These are phyloP conservation scores for Candida cerambycidarum DNA, from an alignment of 805 yeast species.

Conservation along the genomic window DNA sequence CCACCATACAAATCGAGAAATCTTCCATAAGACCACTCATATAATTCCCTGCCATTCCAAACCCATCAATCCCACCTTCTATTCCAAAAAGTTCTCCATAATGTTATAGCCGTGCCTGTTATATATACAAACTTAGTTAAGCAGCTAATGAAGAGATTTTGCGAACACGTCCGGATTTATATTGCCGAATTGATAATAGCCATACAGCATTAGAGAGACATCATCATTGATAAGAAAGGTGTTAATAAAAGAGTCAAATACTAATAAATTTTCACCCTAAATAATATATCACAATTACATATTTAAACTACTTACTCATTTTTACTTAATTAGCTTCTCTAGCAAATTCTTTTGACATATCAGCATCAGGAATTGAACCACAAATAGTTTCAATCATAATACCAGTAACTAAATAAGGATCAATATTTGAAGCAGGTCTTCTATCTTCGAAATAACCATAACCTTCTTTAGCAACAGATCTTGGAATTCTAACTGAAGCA, in stretches of 20 bases:
- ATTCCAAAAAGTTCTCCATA: too few relatives aligned
- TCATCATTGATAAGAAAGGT: background rate
- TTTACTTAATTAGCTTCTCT: constrained; percentile 52
- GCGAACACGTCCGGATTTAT: background rate
- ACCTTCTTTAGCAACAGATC: constrained; percentile 97
- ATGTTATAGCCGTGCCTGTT: too few relatives aligned
- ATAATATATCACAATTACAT: constrained; percentile 1
- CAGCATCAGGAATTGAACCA: constrained; percentile 93
- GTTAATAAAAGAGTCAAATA: background rate
- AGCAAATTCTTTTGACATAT: constrained; percentile 86
- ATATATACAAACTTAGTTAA: too few relatives aligned
- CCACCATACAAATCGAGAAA: too few relatives aligned
- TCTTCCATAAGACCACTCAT: too few relatives aligned
- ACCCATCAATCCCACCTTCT: too few relatives aligned
- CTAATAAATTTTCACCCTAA: background rate
- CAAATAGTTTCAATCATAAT: constrained; percentile 95
- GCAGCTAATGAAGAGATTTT: too few relatives aligned
- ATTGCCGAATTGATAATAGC: background rate
- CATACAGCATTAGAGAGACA: background rate
- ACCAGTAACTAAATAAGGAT: constrained; percentile 98
- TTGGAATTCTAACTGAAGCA: constrained; percentile 97
- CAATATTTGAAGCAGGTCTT: constrained; percentile 99
- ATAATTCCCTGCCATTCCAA: too few relatives aligned
- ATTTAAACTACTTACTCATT: constrained; percentile 1
- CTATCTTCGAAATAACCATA: constrained; percentile 99